phyloP scores from a whole-genome alignment of 2,329 filamentous ascomycete species.

The Coniochaeta hoffmannii region DNA sequence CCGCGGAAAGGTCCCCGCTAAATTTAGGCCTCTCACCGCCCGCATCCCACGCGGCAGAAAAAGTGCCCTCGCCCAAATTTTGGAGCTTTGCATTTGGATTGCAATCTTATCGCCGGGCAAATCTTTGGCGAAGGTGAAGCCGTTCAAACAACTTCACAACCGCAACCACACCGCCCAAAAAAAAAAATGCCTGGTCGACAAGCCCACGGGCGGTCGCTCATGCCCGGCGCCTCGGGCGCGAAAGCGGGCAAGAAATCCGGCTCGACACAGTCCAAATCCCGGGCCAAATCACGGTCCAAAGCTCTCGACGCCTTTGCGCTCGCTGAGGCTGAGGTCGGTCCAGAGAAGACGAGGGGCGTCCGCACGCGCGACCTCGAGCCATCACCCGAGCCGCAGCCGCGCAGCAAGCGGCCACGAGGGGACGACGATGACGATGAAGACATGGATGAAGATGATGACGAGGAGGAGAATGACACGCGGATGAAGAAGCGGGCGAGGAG shows the following conservation, averaged over 20 bases:
- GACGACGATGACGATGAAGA: conserved; percentile 41
- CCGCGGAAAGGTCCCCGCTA: background rate
- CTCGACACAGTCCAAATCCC: conserved; percentile 35
- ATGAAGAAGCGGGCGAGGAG: conserved; percentile 32
- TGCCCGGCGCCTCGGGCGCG: conserved; percentile 19
- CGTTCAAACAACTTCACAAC: background rate
- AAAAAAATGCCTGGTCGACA: conserved; percentile 52
- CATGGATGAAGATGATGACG: conserved; percentile 54
- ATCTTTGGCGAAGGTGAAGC: background rate
- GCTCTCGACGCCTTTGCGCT: conserved; percentile 52
- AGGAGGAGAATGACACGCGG: conserved; percentile 50
- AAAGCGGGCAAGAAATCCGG: conserved; percentile 13
- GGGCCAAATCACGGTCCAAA: conserved; percentile 39
- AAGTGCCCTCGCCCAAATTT: conserved; percentile 2
- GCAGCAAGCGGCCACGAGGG: conserved; percentile 33
- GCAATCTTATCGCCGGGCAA: background rate
- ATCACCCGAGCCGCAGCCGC: conserved; percentile 33
- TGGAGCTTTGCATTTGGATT: background rate
- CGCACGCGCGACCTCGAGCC: conserved; percentile 38
- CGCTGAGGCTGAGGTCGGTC: conserved; percentile 43
- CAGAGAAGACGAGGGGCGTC: conserved; percentile 25
- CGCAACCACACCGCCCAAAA: background rate
- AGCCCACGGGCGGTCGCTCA: conserved; percentile 46
- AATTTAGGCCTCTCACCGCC: conserved; percentile 9
- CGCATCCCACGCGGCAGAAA: conserved; percentile 11